phyloP scores from a whole-genome alignment of 306 rosid species.

The Pueraria montana region DNA sequence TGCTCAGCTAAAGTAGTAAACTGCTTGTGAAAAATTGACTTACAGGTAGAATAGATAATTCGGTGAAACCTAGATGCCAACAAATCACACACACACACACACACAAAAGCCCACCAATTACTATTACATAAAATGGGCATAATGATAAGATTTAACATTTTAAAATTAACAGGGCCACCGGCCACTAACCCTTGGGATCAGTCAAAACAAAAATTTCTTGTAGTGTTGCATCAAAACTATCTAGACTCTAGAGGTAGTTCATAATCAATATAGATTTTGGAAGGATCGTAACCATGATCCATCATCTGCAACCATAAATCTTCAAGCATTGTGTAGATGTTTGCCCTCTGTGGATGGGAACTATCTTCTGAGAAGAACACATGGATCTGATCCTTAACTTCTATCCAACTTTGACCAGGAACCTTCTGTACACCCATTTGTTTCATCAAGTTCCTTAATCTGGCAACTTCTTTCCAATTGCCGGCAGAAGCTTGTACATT shows the following conservation, averaged over 20 bases:
- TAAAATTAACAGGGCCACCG: background rate
- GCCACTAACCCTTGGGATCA: background rate
- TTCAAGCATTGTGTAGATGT: slow-evolving; percentile 65
- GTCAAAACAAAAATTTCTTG: slow-evolving; percentile 19
- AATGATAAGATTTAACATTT: background rate
- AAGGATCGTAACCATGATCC: slow-evolving; percentile 62
- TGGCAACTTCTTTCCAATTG: slow-evolving; percentile 72
- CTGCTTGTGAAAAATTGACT: background rate
- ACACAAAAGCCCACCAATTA: background rate
- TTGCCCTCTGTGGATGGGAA: slow-evolving; percentile 69
- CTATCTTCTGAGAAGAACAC: slow-evolving; percentile 74
- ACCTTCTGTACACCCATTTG: slow-evolving; percentile 67
- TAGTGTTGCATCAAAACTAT: slow-evolving; percentile 18
- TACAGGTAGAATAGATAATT: background rate
- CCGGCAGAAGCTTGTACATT: slow-evolving; percentile 74
- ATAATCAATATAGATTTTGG: background rate
- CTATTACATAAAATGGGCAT: background rate
- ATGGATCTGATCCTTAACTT: slow-evolving; percentile 69
- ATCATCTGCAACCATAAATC: slow-evolving; percentile 73
- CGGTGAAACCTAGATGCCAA: background rate
- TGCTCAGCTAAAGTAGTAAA: background rate
- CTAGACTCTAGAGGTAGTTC: slow-evolving; percentile 8
- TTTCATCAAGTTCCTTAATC: slow-evolving; percentile 66
- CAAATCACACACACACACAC: background rate
- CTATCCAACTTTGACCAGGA: slow-evolving; percentile 76